Base-by-base conservation (phyloP, 208 protist genomes). In the Sergeia podlipaevii region DNA sequence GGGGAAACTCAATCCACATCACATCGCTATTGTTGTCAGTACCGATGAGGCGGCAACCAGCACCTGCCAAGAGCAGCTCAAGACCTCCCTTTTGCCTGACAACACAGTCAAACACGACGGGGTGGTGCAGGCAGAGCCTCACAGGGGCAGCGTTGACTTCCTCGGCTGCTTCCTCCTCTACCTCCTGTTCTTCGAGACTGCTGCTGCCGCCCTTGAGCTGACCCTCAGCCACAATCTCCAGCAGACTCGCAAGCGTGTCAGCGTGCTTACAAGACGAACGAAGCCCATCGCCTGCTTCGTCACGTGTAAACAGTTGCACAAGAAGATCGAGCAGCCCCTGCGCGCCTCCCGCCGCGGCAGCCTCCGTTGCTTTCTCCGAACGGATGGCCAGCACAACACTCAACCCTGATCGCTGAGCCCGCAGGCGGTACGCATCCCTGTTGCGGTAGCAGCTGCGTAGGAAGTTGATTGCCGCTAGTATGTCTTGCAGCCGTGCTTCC, bases 231-330 rank as follows among this genome's bases (percentile, higher is more conserved):
- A 18, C 36, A 2, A 11, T 24, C 17, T 36, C 39, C 17, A 79
- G 20, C 18, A 70, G 33, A n/a, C 38, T 29, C 28, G 15, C 39
- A 6, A 80, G 37, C 28, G 26, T 61, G 4, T 57, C 44, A 1
- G 70, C 30, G 38, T 66, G 65, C n/a, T 21, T 38, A 2, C 20
- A 11, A 2, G 68, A 52, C 1, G 70, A 68, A 48, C 58, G 66
- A 36, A 90, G 77, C 4, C 71, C 75, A 45, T 90, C 82, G 26
- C 82, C 82, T 2, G 72, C 77, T 27, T 85, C 77, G 49, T 90
- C 82, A 2, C 56, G 32, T 10, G 62, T 76, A 60, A 81, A 85
- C 24, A 70, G 71, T 39, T 66, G 57, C 24, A 55, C 51, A 30
- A 84, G 46, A 42, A 70, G 77, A 2, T 44, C 24, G 8, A 66